Evolutionary conservation across 805 yeast genomes (phyloP).

Genomic region (Hanseniaspora lindneri): DNA sequence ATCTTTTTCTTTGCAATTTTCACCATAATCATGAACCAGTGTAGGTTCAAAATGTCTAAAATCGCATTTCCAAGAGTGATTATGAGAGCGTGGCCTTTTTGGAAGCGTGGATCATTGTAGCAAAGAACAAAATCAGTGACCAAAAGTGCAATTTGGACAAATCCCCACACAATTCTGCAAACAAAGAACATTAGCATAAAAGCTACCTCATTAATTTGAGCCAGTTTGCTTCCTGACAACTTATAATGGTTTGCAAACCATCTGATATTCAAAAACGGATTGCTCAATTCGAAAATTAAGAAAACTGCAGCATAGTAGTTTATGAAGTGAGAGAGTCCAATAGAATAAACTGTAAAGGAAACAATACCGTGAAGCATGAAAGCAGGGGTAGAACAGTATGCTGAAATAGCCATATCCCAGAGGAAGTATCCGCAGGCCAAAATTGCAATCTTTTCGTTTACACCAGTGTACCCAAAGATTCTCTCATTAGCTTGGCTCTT

Average conservation of each 20-base stretch:
- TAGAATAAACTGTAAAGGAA: conserved; percentile 58
- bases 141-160: conserved; percentile 46
- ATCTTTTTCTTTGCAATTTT: conserved; percentile 37
- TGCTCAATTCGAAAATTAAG: conserved; percentile 68
- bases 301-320: conserved; percentile 70
- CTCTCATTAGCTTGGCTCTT: conserved; percentile 15
- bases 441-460: conserved; percentile 25
- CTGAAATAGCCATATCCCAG: conserved; percentile 70
- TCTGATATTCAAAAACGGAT: conserved; percentile 79
- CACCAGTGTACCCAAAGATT: conserved; percentile 22
- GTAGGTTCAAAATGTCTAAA: conserved; percentile 53
- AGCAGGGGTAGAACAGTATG: conserved; percentile 48
- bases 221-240: conserved; percentile 32
- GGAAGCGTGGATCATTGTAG: conserved; percentile 36
- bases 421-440: conserved; percentile 64
- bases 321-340: conserved; percentile 56
- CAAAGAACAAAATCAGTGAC: conserved; percentile 38
- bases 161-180: conserved; percentile 73
- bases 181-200: conserved; percentile 55
- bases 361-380: conserved; percentile 60
- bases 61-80: conserved; percentile 41
- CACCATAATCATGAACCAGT: conserved; percentile 77
- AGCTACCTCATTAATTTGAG: conserved; percentile 44
- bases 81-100: conserved; percentile 28
- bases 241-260: conserved; percentile 51